A percentile compares a stretch with the other conserved stretches of the same genome.
Conservation (phyloP, 331 rosid species). For the Rosa hybrid region DNA sequence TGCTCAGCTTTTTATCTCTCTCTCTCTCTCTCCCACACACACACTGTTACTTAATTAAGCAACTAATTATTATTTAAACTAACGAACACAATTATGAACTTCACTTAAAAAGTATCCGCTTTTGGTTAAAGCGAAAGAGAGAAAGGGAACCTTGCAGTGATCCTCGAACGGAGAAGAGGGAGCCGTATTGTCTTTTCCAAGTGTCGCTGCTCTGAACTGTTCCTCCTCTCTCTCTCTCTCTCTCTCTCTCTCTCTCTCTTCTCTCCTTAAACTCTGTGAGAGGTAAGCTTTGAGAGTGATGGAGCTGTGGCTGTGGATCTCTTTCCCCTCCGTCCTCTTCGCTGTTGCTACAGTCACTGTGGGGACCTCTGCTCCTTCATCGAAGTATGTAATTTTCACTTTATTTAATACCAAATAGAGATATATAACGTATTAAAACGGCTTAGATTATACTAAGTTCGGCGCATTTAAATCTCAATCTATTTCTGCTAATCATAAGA, state of each 20-base stretch:
- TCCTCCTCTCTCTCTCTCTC: background rate
- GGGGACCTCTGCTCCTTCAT: conserved; percentile 12
- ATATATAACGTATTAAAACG: no score
- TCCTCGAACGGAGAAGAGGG: background rate
- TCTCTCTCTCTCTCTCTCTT: background rate
- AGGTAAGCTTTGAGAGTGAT: conserved; percentile 4
- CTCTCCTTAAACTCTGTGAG: background rate
- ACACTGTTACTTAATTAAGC: background rate
- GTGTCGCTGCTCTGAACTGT: background rate
- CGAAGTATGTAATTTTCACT: background rate
- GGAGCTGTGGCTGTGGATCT: conserved; percentile 21
- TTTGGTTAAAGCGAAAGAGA: background rate
- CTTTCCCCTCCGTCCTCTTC: background rate
- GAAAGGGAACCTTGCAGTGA: background rate
- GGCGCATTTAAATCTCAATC: no score
- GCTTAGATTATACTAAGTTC: no score
- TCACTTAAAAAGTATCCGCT: background rate
- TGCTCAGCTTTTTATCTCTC: conserved; percentile 5
- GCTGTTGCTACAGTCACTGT: background rate
- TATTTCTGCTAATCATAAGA: no score
- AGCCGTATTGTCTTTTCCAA: background rate
- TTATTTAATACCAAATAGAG: no score
- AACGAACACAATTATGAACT: background rate
- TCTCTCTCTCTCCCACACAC: background rate
- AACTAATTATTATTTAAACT: background rate